Conservation (phyloP, 345 rosid species). For the Aurinia saxatilis region DNA sequence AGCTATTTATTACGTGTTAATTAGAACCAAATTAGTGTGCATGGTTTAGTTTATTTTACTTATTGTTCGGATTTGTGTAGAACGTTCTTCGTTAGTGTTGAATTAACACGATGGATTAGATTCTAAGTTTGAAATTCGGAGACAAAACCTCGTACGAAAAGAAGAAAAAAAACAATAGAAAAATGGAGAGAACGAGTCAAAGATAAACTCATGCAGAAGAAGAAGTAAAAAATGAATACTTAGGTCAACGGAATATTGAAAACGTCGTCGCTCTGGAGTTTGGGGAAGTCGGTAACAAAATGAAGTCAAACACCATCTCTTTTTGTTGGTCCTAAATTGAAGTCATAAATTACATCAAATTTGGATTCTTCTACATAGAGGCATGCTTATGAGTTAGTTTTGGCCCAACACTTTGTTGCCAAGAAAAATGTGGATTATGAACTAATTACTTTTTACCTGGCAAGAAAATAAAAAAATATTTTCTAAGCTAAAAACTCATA, state of each 20-base stretch:
- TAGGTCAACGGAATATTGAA: constrained; percentile 1
- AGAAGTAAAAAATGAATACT: neutral
- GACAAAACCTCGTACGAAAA: constrained; percentile 14
- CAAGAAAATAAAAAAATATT: no score
- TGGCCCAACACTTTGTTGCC: neutral
- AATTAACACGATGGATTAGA: neutral
- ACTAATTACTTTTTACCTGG: neutral
- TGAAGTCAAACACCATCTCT: constrained; percentile 13
- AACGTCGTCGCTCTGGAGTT: neutral
- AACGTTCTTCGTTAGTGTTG: neutral
- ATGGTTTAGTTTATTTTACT: neutral
- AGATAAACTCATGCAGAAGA: constrained; percentile 16
- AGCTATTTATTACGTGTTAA: neutral
- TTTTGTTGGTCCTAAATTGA: constrained; percentile 9
- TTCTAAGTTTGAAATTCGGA: neutral
- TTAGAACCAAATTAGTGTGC: neutral
- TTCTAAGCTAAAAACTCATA: no score
- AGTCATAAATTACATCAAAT: neutral
- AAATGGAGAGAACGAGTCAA: constrained; percentile 22
- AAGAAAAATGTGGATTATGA: neutral
- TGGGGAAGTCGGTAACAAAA: neutral
- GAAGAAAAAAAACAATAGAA: neutral
- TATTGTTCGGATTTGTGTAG: neutral
- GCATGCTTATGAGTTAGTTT: neutral
- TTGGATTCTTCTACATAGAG: neutral